Evolutionary conservation across 495 filamentous ascomycete genomes (phyloP).

Genomic region (Elasticomyces elasticus): DNA sequence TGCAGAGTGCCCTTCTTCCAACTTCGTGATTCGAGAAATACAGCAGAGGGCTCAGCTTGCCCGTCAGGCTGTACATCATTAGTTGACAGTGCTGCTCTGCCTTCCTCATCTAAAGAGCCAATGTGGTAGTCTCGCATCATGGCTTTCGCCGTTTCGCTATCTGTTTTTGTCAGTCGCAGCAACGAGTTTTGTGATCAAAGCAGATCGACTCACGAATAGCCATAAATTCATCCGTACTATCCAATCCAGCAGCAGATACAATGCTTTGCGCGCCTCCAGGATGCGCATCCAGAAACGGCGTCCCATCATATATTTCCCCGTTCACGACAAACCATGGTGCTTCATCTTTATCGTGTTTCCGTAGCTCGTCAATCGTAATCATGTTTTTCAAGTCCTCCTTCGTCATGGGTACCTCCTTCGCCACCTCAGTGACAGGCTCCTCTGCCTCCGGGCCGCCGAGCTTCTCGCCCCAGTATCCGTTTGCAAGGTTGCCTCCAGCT

Average conservation of each 20-base stretch:
- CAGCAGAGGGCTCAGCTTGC: conserved; percentile 36
- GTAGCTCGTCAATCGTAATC: conserved; percentile 65
- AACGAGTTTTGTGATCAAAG: neutral
- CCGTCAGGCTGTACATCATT: conserved; percentile 22
- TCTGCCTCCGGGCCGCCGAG: conserved; percentile 47
- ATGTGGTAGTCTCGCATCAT: conserved; percentile 92
- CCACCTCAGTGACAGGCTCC: conserved; percentile 34
- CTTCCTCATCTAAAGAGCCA: conserved; percentile 57
- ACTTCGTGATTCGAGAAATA: conserved; percentile 59
- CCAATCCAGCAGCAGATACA: conserved; percentile 68
- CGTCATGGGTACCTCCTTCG: conserved; percentile 74
- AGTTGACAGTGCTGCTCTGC: conserved; percentile 41
- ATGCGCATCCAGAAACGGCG: conserved; percentile 71
- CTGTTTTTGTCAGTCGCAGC: conserved; percentile 34
- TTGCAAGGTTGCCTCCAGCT: conserved; percentile 67
- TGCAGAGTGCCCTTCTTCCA: conserved; percentile 65
- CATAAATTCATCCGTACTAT: conserved; percentile 89
- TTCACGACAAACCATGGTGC: conserved; percentile 88
- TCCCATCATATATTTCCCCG: conserved; percentile 88
- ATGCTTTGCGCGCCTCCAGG: conserved; percentile 88
- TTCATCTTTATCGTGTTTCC: conserved; percentile 52
- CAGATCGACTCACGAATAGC: conserved; percentile 67
- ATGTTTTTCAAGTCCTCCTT: conserved; percentile 52
- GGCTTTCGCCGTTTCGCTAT: conserved; percentile 81
- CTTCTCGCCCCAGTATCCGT: conserved; percentile 81